Percentiles rank a stretch among this genome's conserved stretches.
Conservation (phyloP, 306 rosid species). For the Delonix regia region DNA sequence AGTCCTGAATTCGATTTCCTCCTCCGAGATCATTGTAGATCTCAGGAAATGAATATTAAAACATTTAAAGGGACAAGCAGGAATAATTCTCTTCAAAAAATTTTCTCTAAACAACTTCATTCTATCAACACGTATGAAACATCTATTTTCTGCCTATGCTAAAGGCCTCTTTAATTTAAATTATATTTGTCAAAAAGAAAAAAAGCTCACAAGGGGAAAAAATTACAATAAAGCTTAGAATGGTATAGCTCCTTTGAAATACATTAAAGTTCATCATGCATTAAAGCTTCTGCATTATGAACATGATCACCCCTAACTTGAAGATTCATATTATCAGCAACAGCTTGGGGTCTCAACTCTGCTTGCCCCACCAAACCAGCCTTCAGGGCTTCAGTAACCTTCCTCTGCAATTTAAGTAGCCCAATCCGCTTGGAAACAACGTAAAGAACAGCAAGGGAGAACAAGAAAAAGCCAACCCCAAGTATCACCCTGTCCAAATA, state of each 20-base stretch:
- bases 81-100: background rate
- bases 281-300: slow-evolving; percentile 38
- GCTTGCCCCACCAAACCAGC: slow-evolving; percentile 73
- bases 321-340: slow-evolving; percentile 53
- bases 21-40: background rate
- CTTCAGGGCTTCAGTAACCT: slow-evolving; percentile 77
- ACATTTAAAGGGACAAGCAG: background rate
- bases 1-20: background rate
- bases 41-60: background rate
- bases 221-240: background rate
- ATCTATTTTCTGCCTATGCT: background rate
- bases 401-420: slow-evolving; percentile 64
- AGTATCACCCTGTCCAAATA: slow-evolving; percentile 67
- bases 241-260: background rate
- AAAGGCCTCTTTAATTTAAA: background rate
- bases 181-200: background rate
- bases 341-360: slow-evolving; percentile 52
- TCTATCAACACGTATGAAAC: background rate
- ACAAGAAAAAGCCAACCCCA: slow-evolving; percentile 67
- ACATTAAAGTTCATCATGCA: slow-evolving; percentile 74
- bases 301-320: slow-evolving; percentile 49
- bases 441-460: slow-evolving; percentile 79
- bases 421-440: slow-evolving; percentile 88
- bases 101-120: background rate
- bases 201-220: background rate